Evolutionary conservation across 495 filamentous ascomycete genomes (phyloP), one percentile per base, ranked within the genome.

Genomic region (Hypomontagnella submonticulosa): DNA sequence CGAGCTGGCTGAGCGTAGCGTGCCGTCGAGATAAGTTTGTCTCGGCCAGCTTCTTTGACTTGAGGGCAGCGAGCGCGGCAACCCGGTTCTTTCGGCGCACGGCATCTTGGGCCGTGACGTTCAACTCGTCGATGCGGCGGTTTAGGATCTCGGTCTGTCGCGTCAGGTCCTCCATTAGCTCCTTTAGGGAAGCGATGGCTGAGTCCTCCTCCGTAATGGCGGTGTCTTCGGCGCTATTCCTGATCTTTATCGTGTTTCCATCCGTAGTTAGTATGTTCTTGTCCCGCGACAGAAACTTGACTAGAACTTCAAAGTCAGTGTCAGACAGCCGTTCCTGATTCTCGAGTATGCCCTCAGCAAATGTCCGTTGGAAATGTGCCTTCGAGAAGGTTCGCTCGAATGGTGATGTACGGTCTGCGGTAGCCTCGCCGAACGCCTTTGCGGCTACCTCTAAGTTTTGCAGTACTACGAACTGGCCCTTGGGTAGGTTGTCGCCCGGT

Each of bases 11-110:
- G 1, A 95, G 81, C 0, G 88, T 90, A 8, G 87, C 87, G 18
- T 87, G 81, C 2, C 92, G 87, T 48, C 87, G 83, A 13, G 82
- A 78, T 0, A 98, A 81, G 33, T 85, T 89, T 6, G 83, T 79
- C 71, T 96, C 92, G 19, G 87, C 87, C 3, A 89, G 77, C 71
- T 95, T 97, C 76, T 91, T 97, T 0, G 86, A 90, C 34, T 87
- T 87, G n/a, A 99, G 80, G 0, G 92, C 87, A 0, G 89, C 85
- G 2, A 92, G 78, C 4, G 95, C 95, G 0, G 87, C 82, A 5
- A 88, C 75, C n/a, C 84, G 79, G 73, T 95, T 92, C 64, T 92
- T 90, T 8, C 82, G 80, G 1, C 75, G 72, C 2, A 97, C 83
- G 0, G 91, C 91, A 8, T 81, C 79, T 36, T 88, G 88, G 0